phyloP scores from a whole-genome alignment of 257 asterid species.

The Fraxinus americana region DNA sequence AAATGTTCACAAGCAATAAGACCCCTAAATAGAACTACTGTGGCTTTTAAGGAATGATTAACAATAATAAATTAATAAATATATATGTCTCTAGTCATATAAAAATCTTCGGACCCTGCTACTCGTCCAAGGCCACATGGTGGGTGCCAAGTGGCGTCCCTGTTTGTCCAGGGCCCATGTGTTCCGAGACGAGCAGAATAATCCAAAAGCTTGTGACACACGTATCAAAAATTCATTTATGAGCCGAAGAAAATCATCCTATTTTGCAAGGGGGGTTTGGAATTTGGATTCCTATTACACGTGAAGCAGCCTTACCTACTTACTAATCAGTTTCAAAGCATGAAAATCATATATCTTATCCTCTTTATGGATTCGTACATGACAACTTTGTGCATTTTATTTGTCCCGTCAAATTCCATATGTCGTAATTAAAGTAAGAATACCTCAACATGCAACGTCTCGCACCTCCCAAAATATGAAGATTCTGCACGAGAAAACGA shows the following conservation, averaged over 20 bases:
- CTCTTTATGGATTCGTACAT: conserved; percentile 27
- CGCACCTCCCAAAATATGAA: not conserved
- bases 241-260: not conserved
- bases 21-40: no score
- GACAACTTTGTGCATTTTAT: conserved; percentile 12
- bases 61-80: no score
- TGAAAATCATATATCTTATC: conserved; percentile 9
- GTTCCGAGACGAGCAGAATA: no score
- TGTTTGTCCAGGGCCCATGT: no score
- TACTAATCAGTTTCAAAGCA: no score
- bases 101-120: no score
- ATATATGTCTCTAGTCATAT: no score
- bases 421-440: conserved; percentile 19
- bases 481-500: conserved; percentile 4
- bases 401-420: conserved; percentile 6
- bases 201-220: not conserved
- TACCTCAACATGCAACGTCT: conserved; percentile 2
- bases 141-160: no score
- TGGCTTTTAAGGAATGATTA: no score
- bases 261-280: not conserved
- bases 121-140: no score
- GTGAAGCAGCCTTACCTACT: not conserved
- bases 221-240: not conserved
- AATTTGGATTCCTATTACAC: not conserved
- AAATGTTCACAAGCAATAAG: no score